These are phyloP conservation scores for Otatea glauca DNA, from an alignment of 176 grass and related monocot genomes.

Conservation along the genomic window DNA sequence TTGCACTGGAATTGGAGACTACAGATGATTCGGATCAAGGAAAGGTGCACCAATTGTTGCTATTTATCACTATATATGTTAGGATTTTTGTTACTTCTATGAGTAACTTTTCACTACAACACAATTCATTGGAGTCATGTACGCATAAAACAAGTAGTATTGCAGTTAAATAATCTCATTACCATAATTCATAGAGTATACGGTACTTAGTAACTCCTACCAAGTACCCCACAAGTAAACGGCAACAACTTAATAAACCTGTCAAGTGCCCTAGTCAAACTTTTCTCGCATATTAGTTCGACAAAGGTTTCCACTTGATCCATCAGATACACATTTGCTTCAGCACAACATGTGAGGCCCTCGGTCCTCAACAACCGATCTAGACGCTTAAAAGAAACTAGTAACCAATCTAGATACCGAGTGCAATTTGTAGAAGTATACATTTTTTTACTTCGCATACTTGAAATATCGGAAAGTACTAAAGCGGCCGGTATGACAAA, in stretches of 20 bases:
- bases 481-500: not conserved
- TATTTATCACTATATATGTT: not conserved
- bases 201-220: not conserved
- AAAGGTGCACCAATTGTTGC: slow-evolving; percentile 30
- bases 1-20: slow-evolving; percentile 44
- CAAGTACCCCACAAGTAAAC: not conserved
- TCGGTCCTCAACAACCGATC: not conserved
- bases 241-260: not conserved
- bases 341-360: slow-evolving; percentile 7
- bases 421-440: not conserved
- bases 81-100: not conserved
- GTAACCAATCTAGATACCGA: not conserved
- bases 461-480: not conserved
- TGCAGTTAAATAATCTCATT: not conserved
- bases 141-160: not conserved
- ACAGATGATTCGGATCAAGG: slow-evolving; percentile 27
- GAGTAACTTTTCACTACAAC: not conserved
- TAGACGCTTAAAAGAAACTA: not conserved
- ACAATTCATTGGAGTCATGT: not conserved
- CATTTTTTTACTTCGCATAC: too few species aligned
- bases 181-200: not conserved
- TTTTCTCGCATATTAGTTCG: not conserved
- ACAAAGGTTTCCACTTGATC: slow-evolving; percentile 6
- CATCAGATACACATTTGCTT: slow-evolving; percentile 10
- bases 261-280: slow-evolving; percentile 4